Percentiles rank a stretch among this genome's conserved stretches.
These are phyloP conservation scores for Phaeophleospora eucalypticola DNA, from an alignment of 2,329 filamentous ascomycete species.

Conservation along the genomic window DNA sequence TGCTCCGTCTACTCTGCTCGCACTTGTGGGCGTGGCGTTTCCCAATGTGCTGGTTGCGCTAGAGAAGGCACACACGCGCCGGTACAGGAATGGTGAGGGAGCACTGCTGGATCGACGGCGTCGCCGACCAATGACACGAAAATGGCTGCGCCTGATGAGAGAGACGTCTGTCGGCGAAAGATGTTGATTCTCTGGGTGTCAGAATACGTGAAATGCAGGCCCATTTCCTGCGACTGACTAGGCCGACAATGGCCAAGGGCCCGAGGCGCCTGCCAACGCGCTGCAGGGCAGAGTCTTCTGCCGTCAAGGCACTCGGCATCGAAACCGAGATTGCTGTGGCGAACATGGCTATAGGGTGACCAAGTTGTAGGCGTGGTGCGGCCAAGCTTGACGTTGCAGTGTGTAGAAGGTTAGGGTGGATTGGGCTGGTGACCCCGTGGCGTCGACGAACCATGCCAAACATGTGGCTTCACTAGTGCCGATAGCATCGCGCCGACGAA, in stretches of 20 bases:
- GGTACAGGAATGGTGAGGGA: slow-evolving; percentile 13
- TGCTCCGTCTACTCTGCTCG: no score
- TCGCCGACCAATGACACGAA: slow-evolving; percentile 8
- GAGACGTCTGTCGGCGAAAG: no score
- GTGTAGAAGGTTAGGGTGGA: background rate
- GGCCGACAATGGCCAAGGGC: background rate
- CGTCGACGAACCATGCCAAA: background rate
- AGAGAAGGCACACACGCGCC: slow-evolving; percentile 14
- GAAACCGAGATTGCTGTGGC: background rate
- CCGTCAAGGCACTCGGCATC: background rate
- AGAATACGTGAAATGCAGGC: no score
- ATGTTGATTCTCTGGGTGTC: background rate
- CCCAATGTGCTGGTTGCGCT: slow-evolving; percentile 12
- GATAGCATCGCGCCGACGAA: slow-evolving; percentile 11
- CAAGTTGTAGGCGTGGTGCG: background rate
- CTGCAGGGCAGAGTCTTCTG: background rate
- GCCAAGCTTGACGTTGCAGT: background rate
- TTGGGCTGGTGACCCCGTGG: background rate
- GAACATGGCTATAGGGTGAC: background rate
- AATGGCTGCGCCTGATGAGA: no score
- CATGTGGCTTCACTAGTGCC: slow-evolving; percentile 17
- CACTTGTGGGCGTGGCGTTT: slow-evolving; percentile 10
- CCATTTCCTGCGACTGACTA: no score
- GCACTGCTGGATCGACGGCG: slow-evolving; percentile 11
- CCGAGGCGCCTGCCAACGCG: background rate